phyloP scores from a whole-genome alignment of 2,329 filamentous ascomycete species.

The Truncatella angustata region DNA sequence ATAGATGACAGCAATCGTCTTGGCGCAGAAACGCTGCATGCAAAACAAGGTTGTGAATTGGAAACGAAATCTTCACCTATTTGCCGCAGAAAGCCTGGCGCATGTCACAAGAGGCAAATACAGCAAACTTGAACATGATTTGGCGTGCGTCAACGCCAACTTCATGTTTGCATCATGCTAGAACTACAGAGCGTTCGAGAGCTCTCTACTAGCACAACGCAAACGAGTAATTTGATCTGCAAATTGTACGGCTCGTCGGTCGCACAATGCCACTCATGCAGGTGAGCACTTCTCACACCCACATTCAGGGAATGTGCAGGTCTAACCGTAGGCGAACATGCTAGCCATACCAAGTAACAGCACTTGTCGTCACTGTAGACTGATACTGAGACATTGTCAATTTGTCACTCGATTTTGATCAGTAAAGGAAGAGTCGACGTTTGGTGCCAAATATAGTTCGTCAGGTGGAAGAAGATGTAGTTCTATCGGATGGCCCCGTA shows the following conservation, averaged over 20 bases:
- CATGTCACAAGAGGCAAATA: not conserved
- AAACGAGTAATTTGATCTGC: not conserved
- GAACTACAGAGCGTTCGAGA: not conserved
- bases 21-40: too few relatives aligned
- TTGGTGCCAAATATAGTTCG: not conserved
- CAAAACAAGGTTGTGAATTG: too few relatives aligned
- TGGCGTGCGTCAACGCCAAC: too few relatives aligned
- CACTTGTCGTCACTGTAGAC: too few relatives aligned
- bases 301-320: not conserved
- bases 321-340: not conserved
- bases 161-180: not conserved
- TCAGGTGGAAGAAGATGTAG: too few relatives aligned
- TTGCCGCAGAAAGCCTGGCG: too few relatives aligned
- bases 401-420: too few relatives aligned
- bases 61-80: too few relatives aligned
- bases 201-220: slow-evolving; percentile 2
- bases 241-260: not conserved
- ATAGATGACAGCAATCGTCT: not conserved
- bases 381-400: too few relatives aligned
- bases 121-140: slow-evolving; percentile 6
- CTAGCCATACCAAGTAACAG: too few relatives aligned
- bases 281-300: not conserved
- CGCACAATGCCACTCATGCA: slow-evolving; percentile 3
- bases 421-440: not conserved
- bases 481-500: too few relatives aligned